Evolutionary conservation across 2,329 filamentous ascomycete species (phyloP).

Genomic region (Penicillium sp.): DNA sequence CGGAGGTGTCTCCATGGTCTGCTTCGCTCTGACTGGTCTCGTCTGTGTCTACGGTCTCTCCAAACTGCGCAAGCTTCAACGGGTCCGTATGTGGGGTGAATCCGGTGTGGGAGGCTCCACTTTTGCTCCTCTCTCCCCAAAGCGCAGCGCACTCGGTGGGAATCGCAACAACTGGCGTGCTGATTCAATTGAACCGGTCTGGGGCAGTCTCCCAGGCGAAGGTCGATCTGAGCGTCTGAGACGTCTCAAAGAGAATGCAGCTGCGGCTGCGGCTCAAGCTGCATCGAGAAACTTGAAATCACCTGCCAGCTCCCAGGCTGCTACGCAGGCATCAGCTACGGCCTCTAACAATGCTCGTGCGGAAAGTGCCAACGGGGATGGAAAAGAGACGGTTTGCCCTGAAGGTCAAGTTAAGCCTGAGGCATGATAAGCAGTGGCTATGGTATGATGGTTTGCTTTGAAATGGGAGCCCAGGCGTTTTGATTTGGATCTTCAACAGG

Average conservation of each 20-base stretch:
- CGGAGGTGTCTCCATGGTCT: constrained; percentile 67
- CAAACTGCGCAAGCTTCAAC: constrained; percentile 80
- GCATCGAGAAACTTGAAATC: constrained; percentile 13
- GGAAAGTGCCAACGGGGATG: neutral
- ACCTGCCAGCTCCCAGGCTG: constrained; percentile 8
- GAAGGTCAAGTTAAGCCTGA: neutral
- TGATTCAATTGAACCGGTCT: constrained; percentile 44
- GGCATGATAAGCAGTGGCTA: neutral
- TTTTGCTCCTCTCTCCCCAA: constrained; percentile 28
- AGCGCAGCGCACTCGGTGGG: constrained; percentile 21
- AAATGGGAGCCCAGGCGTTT: constrained; percentile 1
- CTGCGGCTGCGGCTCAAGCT: constrained; percentile 22
- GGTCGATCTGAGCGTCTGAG: constrained; percentile 38
- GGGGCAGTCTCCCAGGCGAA: constrained; percentile 41
- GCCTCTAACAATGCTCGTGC: neutral
- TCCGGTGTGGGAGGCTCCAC: constrained; percentile 40
- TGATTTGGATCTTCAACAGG: constrained; percentile 1
- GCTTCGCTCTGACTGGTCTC: constrained; percentile 68
- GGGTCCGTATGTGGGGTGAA: constrained; percentile 80
- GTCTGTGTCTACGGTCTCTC: constrained; percentile 81
- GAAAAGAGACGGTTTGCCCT: constrained; percentile 1
- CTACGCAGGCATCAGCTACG: constrained; percentile 4
- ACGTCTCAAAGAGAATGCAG: constrained; percentile 34
- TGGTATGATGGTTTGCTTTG: neutral
- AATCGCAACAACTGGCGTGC: constrained; percentile 43